These are phyloP conservation scores for Diddensiella caesifluorescens DNA, from an alignment of 805 yeast species.

Conservation along the genomic window DNA sequence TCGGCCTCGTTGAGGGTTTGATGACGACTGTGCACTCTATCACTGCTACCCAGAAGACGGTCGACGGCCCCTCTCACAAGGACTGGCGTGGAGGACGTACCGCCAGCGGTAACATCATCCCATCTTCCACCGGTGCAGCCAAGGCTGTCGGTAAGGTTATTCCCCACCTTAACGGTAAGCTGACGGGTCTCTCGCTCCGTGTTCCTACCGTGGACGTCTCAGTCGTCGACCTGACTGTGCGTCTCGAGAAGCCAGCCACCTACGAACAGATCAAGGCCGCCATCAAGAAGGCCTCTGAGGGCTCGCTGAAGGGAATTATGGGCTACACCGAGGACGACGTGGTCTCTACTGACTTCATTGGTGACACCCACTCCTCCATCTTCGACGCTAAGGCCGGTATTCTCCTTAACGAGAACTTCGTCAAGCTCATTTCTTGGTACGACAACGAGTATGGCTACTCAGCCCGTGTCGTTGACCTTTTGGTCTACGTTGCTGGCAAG, in stretches of 20 bases:
- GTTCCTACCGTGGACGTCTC: conserved; percentile 93
- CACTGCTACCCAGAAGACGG: conserved; percentile 95
- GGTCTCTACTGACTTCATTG: conserved; percentile 84
- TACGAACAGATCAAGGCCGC: conserved; percentile 79
- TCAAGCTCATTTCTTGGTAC: conserved; percentile 91
- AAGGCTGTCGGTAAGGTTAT: conserved; percentile 96
- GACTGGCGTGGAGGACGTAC: conserved; percentile 99
- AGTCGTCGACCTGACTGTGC: conserved; percentile 86
- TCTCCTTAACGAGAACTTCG: conserved; percentile 78
- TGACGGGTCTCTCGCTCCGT: conserved; percentile 91
- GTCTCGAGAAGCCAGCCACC: conserved; percentile 67
- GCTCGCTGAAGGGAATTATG: conserved; percentile 70
- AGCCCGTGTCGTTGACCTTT: conserved; percentile 89
- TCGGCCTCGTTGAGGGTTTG: conserved; percentile 85
- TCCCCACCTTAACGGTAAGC: conserved; percentile 85
- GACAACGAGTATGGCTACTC: conserved; percentile 96
- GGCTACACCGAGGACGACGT: conserved; percentile 92
- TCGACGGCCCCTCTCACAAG: conserved; percentile 95
- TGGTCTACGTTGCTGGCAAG: conserved; percentile 70
- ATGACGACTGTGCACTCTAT: conserved; percentile 96
- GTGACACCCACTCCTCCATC: conserved; percentile 80
- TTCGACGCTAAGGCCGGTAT: conserved; percentile 91
- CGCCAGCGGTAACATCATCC: conserved; percentile 91
- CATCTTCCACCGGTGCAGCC: conserved; percentile 96
- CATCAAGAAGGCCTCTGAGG: conserved; percentile 71